Evolutionary conservation across 768 basidiomycete species (phyloP).

Genomic region (Tylopilus sp.): DNA sequence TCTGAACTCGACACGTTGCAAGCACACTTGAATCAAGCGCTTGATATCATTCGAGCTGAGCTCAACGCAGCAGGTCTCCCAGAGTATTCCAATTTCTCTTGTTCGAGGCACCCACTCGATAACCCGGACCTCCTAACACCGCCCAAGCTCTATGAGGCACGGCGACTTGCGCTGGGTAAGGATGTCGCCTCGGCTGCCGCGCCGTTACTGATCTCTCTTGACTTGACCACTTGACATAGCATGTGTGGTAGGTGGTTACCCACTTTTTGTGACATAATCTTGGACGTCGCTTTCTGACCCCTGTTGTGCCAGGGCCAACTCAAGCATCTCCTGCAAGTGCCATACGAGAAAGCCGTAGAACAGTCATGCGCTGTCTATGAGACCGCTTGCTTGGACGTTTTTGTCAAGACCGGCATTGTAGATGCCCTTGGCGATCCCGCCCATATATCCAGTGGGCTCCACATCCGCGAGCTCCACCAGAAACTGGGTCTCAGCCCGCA

Average conservation of each 20-base stretch:
- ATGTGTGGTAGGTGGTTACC: not conserved
- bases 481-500: not conserved
- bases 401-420: constrained; percentile 1
- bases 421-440: not conserved
- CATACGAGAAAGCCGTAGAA: constrained; percentile 1
- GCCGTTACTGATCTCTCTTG: not conserved
- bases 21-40: not conserved
- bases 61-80: not conserved
- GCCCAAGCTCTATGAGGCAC: not conserved
- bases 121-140: not conserved
- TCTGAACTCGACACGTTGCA: not conserved
- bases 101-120: not conserved
- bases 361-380: constrained; percentile 1
- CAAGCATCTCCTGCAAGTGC: constrained; percentile 3
- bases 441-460: not conserved
- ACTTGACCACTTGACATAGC: not conserved
- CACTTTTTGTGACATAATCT: not conserved
- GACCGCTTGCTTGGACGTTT: constrained; percentile 1
- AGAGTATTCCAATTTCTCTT: not conserved
- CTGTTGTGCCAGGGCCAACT: constrained; percentile 1
- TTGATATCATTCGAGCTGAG: not conserved
- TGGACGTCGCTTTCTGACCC: too few species aligned
- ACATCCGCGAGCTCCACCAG: not conserved
- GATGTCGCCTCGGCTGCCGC: not conserved
- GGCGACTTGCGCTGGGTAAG: not conserved